Conservation (phyloP, 768 basidiomycete species). For the Lactifluus volemus region DNA sequence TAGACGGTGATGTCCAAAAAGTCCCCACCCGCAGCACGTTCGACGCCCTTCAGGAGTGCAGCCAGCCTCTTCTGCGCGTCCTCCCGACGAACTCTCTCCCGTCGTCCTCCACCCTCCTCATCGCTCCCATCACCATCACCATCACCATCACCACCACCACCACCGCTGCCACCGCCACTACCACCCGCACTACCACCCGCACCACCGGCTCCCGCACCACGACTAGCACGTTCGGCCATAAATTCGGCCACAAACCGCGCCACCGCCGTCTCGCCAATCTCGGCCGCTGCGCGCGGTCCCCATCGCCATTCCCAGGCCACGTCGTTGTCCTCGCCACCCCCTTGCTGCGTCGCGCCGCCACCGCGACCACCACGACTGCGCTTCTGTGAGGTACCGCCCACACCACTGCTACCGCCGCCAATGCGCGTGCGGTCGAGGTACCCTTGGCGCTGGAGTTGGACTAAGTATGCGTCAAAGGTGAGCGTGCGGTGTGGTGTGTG, state of each 20-base stretch:
- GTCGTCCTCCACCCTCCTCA: slow-evolving; percentile 18
- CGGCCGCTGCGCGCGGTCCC: slow-evolving; percentile 72
- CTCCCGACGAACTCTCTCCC: slow-evolving; percentile 18
- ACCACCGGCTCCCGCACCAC: not conserved
- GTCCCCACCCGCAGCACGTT: slow-evolving; percentile 55
- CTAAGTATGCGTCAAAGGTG: slow-evolving; percentile 59
- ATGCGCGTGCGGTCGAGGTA: slow-evolving; percentile 65
- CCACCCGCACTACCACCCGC: not conserved
- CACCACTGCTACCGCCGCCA: slow-evolving; percentile 31
- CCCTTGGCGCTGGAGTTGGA: slow-evolving; percentile 53
- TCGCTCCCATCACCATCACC: slow-evolving; percentile 1
- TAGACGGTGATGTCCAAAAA: slow-evolving; percentile 29
- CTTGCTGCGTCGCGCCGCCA: slow-evolving; percentile 28
- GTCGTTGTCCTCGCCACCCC: slow-evolving; percentile 28
- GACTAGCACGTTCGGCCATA: slow-evolving; percentile 42
- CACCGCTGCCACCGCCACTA: not conserved
- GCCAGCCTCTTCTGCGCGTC: slow-evolving; percentile 32
- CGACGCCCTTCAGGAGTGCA: slow-evolving; percentile 46
- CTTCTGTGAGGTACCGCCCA: slow-evolving; percentile 33
- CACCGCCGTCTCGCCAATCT: slow-evolving; percentile 73
- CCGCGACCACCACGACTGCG: slow-evolving; percentile 38
- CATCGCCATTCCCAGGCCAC: slow-evolving; percentile 70
- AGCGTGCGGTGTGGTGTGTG: slow-evolving; percentile 43
- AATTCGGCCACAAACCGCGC: slow-evolving; percentile 74
- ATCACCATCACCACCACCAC: not conserved